Conservation (phyloP, 2,329 filamentous ascomycete species). For the Moelleriella libera region DNA sequence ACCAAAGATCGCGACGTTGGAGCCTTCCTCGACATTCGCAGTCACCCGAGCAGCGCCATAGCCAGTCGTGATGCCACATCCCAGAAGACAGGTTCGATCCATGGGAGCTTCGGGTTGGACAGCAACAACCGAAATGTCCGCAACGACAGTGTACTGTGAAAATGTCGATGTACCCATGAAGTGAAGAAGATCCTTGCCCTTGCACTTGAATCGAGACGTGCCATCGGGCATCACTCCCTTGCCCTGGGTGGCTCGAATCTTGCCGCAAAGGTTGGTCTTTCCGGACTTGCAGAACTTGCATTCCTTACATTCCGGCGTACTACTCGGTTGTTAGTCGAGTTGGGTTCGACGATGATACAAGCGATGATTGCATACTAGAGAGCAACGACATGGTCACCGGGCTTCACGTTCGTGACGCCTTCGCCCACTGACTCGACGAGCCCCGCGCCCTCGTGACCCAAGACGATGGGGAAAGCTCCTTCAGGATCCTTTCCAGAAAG, state of each 20-base stretch:
- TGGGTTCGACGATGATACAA: neutral
- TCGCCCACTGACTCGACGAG: constrained; percentile 89
- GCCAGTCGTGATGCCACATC: constrained; percentile 96
- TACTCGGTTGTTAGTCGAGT: constrained; percentile 17
- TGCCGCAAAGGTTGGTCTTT: constrained; percentile 98
- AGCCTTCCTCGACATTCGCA: constrained; percentile 79
- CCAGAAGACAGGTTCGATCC: constrained; percentile 90
- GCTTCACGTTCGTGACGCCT: constrained; percentile 88
- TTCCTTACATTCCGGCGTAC: constrained; percentile 90
- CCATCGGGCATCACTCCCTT: constrained; percentile 95
- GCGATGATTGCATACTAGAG: constrained; percentile 50
- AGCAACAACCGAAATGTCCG: constrained; percentile 94
- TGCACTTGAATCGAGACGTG: constrained; percentile 85
- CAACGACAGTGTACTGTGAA: constrained; percentile 96
- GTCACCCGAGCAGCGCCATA: constrained; percentile 94
- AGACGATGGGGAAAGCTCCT: constrained; percentile 78
- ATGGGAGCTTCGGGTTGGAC: constrained; percentile 84
- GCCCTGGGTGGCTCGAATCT: constrained; percentile 95
- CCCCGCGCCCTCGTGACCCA: constrained; percentile 84
- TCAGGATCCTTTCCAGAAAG: constrained; percentile 95
- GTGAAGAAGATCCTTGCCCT: constrained; percentile 88
- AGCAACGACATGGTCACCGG: constrained; percentile 79
- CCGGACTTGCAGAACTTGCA: constrained; percentile 99
- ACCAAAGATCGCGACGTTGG: constrained; percentile 84
- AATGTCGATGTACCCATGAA: constrained; percentile 99